These are phyloP conservation scores for Micractinium sp. DNA, from an alignment of 139 green algal genomes.

Conservation along the genomic window DNA sequence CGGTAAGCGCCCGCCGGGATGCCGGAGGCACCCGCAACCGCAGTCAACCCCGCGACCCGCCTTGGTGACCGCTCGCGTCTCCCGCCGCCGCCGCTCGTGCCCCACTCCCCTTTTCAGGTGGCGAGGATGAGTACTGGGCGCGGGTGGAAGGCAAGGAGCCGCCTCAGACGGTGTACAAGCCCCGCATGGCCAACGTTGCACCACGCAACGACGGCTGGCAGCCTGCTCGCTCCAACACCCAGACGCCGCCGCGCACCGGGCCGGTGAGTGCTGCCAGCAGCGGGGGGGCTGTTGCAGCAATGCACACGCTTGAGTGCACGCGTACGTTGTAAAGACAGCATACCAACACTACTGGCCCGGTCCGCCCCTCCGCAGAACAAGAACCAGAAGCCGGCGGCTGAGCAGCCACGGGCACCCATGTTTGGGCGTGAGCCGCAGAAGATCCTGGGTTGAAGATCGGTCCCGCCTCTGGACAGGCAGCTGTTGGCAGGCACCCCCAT, in stretches of 20 bases:
- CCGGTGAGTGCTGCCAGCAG: neutral
- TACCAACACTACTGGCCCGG: neutral
- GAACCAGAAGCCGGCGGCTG: neutral
- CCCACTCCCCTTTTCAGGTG: neutral
- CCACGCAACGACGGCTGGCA: conserved; percentile 20
- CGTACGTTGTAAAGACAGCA: neutral
- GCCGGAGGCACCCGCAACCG: neutral
- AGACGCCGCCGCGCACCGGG: conserved; percentile 10
- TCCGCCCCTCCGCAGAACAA: neutral
- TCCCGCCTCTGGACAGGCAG: neutral
- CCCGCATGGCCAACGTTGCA: conserved; percentile 16
- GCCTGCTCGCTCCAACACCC: conserved; percentile 4
- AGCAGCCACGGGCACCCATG: neutral
- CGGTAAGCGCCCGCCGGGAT: neutral
- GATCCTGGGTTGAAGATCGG: neutral
- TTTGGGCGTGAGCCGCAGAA: neutral
- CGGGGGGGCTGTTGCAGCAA: neutral
- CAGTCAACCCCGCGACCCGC: neutral
- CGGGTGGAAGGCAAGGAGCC: neutral
- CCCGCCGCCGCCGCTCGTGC: neutral
- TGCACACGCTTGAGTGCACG: neutral
- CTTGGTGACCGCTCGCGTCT: neutral
- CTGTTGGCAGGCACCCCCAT: no score
- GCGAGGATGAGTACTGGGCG: conserved; percentile 7
- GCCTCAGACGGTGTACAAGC: neutral